Conservation (phyloP, 148 eudicot species). For the Nepenthes gracilis region DNA sequence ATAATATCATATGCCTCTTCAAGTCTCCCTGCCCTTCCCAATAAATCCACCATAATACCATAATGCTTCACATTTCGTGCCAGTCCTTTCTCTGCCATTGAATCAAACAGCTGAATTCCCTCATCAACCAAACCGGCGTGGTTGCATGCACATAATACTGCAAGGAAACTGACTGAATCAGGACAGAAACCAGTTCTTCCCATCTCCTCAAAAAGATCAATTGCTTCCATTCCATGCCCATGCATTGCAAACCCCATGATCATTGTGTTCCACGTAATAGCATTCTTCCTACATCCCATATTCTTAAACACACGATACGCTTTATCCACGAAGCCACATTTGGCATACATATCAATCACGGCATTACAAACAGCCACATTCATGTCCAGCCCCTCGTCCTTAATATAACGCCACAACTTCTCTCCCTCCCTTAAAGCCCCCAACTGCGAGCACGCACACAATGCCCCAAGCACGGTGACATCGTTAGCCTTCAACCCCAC, state of each 20-base stretch:
- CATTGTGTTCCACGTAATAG: slow-evolving; percentile 78
- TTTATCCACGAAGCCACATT: slow-evolving; percentile 67
- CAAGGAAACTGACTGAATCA: slow-evolving; percentile 53
- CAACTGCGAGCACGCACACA: slow-evolving; percentile 72
- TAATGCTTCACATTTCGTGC: slow-evolving; percentile 62
- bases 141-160: slow-evolving; percentile 63
- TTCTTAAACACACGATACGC: slow-evolving; percentile 36
- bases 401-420: slow-evolving; percentile 29
- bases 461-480: slow-evolving; percentile 58
- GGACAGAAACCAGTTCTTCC: slow-evolving; percentile 16
- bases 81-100: slow-evolving; percentile 39
- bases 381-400: slow-evolving; percentile 23
- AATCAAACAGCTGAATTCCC: slow-evolving; percentile 45
- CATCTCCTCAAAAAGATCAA: slow-evolving; percentile 51
- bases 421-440: slow-evolving; percentile 60
- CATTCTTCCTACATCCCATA: slow-evolving; percentile 43
- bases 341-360: slow-evolving; percentile 69
- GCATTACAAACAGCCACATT: slow-evolving; percentile 62
- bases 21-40: slow-evolving; percentile 75
- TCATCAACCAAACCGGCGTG: slow-evolving; percentile 75
- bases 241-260: slow-evolving; percentile 73
- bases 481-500: slow-evolving; percentile 42
- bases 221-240: slow-evolving; percentile 46
- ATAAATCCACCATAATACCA: slow-evolving; percentile 69
- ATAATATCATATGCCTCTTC: slow-evolving; percentile 53